Conservation (phyloP, 768 basidiomycete genomes). For the Butyriboletus loyo region DNA sequence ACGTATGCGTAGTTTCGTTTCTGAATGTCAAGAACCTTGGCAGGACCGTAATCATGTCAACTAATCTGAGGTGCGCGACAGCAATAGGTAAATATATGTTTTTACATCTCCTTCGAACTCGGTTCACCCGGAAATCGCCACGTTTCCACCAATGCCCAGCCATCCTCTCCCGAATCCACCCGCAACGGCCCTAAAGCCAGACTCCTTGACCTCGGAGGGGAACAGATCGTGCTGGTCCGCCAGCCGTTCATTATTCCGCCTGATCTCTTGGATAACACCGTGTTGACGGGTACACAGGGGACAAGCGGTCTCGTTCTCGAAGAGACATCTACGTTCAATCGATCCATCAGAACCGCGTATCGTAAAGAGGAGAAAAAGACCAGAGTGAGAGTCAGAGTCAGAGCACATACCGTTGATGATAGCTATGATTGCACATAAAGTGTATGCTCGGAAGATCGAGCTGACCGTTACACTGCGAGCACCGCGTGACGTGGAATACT, state of each 20-base stretch:
- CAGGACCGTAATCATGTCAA: neutral
- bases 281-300: constrained; percentile 86
- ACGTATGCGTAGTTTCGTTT: neutral
- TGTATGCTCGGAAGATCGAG: constrained; percentile 92
- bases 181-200: constrained; percentile 70
- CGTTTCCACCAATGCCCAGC: constrained; percentile 28
- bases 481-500: constrained; percentile 93
- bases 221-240: constrained; percentile 83
- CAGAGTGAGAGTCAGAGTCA: too few relatives aligned
- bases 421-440: constrained; percentile 98
- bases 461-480: constrained; percentile 84
- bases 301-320: constrained; percentile 86
- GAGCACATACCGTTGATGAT: constrained; percentile 78
- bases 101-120: neutral
- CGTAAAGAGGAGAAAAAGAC: neutral
- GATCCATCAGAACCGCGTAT: neutral
- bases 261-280: constrained; percentile 85
- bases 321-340: constrained; percentile 63
- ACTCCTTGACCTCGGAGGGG: constrained; percentile 67
- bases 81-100: neutral
- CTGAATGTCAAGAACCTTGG: neutral
- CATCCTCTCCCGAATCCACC: constrained; percentile 67
- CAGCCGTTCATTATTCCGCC: constrained; percentile 78
- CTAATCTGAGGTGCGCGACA: neutral
- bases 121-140: neutral